phyloP scores from a whole-genome alignment of 2,329 filamentous ascomycete genomes.

The Lachnellula cervina region DNA sequence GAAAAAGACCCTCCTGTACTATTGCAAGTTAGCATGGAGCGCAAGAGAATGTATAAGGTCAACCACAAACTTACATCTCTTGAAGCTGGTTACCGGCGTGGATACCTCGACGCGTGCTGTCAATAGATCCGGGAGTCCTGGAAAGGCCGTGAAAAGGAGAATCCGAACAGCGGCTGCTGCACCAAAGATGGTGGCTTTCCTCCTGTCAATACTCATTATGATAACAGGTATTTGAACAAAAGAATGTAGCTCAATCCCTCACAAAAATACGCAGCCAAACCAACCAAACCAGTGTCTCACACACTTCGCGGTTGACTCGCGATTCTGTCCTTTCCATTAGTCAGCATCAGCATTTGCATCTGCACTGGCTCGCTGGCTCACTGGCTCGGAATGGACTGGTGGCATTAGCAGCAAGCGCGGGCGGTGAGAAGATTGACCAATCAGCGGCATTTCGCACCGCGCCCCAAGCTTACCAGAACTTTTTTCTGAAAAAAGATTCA shows the following conservation, averaged over 20 bases:
- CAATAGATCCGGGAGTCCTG: constrained; percentile 75
- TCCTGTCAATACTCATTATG: constrained; percentile 49
- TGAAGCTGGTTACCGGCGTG: constrained; percentile 96
- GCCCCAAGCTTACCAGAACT: constrained; percentile 15
- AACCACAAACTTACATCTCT: constrained; percentile 64
- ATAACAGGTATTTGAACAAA: constrained; percentile 10
- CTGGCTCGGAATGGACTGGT: not conserved
- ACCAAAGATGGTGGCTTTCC: constrained; percentile 65
- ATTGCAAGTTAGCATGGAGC: constrained; percentile 12
- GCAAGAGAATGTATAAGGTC: not conserved
- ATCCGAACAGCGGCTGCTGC: constrained; percentile 75
- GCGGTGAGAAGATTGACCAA: constrained; percentile 12
- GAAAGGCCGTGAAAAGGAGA: constrained; percentile 74
- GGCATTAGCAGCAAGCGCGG: not conserved
- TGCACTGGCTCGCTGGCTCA: too few species aligned
- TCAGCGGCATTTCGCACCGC: not conserved
- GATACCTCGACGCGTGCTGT: constrained; percentile 93
- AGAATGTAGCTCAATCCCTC: constrained; percentile 19
- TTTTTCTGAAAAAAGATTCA: constrained; percentile 35
- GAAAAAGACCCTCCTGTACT: constrained; percentile 95
- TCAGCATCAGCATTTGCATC: too few species aligned
- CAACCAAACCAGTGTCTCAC: too few species aligned
- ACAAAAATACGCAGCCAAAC: not conserved
- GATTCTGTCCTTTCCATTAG: not conserved
- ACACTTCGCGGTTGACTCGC: not conserved